Conservation (phyloP, 75 land plant genomes). For the Gnetum montanum region DNA sequence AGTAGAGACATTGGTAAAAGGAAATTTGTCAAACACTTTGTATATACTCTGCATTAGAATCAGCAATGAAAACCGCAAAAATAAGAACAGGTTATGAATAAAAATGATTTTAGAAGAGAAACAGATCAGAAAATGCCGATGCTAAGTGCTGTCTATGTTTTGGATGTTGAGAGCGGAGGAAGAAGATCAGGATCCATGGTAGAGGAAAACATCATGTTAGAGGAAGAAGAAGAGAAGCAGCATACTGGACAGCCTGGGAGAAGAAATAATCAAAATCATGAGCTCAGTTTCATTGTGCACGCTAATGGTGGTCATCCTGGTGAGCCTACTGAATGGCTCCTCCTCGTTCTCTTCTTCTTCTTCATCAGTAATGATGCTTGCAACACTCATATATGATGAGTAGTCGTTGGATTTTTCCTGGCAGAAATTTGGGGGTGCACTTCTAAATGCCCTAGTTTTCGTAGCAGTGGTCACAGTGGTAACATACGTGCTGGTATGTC, state of each 20-base stretch:
- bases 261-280: slow-evolving; percentile 72
- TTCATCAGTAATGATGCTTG: slow-evolving; percentile 23
- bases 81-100: too few species aligned
- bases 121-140: too few species aligned
- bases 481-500: slow-evolving; percentile 73
- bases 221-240: neutral
- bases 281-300: slow-evolving; percentile 85
- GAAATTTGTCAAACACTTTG: too few species aligned
- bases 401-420: slow-evolving; percentile 48
- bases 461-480: slow-evolving; percentile 62
- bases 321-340: slow-evolving; percentile 22
- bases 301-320: slow-evolving; percentile 82
- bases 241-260: slow-evolving; percentile 52
- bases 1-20: too few species aligned
- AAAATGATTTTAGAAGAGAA: too few species aligned
- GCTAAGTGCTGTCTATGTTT: too few species aligned
- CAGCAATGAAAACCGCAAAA: too few species aligned
- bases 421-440: slow-evolving; percentile 69
- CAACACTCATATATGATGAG: slow-evolving; percentile 56
- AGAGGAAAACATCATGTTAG: too few species aligned
- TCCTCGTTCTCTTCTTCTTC: slow-evolving; percentile 23
- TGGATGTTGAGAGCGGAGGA: too few species aligned
- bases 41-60: too few species aligned
- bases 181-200: too few species aligned
- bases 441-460: slow-evolving; percentile 74